Evolutionary conservation across 2,329 filamentous ascomycete species (phyloP), one percentile per base, ranked within the genome.

Genomic region (Chalaropsis thielavioides): DNA sequence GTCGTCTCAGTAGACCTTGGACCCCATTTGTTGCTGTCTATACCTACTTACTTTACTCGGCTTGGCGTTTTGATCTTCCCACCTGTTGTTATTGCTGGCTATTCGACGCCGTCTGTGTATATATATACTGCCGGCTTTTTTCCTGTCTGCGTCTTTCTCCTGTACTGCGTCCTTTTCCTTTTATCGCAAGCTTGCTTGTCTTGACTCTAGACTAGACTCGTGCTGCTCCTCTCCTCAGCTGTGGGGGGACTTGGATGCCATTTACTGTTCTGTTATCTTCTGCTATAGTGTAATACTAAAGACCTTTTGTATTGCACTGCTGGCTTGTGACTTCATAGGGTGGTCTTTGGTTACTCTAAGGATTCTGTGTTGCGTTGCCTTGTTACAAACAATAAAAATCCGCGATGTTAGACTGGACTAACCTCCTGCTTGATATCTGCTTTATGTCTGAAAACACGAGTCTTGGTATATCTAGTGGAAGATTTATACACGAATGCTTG

Each of bases 51-150:
- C 22, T 27, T 61, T 35, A 61, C 43, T 44, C 8, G 60, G 27
- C n/a, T 49, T 62, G 60, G 60, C 60, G 60, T 49, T 62, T 35
- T 58, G 13, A 38, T 63, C 19, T 40, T 54, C 44, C 22, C 44
- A 19, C n/a, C 27, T 40, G 13, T 40, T 51, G 10, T 46, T 49
- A 60, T 19, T 61, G n/a, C 46, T 41, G n/a, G 46, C 27, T n/a
- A 4, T 58, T 19, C 13, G 31, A 35, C 27, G 38, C 13, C 10
- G 24, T 22, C 31, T 27, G 51, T 58, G 17, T 35, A 3, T 4
- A n/a, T 19, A 8, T 38, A n/a, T 19, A 8, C 10, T 38, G 1
- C 35, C 35, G 35, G 35, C 35, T 8, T 38, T 10, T 58, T 35
- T 58, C 19, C 22, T 31, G 19, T 19, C 15, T 58, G 15, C 11